Percentiles rank a stretch among this genome's conserved stretches.
Evolutionary conservation across 495 filamentous ascomycete genomes (phyloP).

Genomic region (Penicillium silybi): DNA sequence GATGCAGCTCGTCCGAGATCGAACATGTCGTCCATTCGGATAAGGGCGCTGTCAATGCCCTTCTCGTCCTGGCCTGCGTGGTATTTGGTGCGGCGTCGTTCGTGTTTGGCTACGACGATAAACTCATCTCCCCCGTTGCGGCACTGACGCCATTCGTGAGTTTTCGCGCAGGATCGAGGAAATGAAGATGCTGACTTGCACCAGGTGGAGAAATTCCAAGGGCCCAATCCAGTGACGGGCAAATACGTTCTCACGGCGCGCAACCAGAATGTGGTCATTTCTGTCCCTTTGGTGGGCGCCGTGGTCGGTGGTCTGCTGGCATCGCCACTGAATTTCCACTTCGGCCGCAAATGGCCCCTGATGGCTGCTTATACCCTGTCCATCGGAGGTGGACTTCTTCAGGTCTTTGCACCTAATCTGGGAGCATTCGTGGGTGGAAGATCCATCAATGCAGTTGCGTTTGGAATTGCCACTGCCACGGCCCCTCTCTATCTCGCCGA

Average conservation of each 20-base stretch:
- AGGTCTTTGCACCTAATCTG: conserved; percentile 34
- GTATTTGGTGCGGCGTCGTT: conserved; percentile 37
- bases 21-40: conserved; percentile 21
- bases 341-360: conserved; percentile 37
- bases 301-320: conserved; percentile 31
- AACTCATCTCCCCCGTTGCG: conserved; percentile 38
- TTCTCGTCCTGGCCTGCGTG: conserved; percentile 29
- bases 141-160: conserved; percentile 35
- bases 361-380: conserved; percentile 31
- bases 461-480: conserved; percentile 34
- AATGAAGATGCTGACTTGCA: neutral
- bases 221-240: conserved; percentile 24
- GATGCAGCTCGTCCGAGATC: conserved; percentile 5
- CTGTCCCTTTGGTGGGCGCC: conserved; percentile 32
- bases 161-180: neutral
- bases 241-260: conserved; percentile 29
- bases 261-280: conserved; percentile 37
- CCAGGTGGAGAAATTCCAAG: conserved; percentile 35
- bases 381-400: conserved; percentile 33
- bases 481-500: conserved; percentile 38
- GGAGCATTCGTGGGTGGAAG: conserved; percentile 34
- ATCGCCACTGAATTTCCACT: conserved; percentile 30
- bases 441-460: conserved; percentile 28
- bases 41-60: conserved; percentile 23
- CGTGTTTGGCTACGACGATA: conserved; percentile 39